A percentile compares a stretch with the other conserved stretches of the same genome.
phyloP scores from a whole-genome alignment of 2,329 filamentous ascomycete species.

The Bipolaris oryzae region DNA sequence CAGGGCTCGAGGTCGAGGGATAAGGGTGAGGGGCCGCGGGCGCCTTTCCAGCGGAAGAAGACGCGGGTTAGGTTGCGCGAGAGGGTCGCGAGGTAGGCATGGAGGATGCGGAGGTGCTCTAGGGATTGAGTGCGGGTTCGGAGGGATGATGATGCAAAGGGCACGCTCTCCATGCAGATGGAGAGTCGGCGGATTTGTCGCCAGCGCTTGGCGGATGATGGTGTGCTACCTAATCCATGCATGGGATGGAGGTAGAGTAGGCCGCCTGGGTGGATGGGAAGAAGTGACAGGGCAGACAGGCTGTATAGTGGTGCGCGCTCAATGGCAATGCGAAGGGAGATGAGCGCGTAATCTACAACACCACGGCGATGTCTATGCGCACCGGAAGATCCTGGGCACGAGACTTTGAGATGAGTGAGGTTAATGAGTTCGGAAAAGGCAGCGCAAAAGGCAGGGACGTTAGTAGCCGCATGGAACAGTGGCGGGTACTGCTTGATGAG shows the following conservation, averaged over 20 bases:
- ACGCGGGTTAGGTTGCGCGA: conserved; percentile 70
- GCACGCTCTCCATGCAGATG: conserved; percentile 72
- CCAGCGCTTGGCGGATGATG: conserved; percentile 75
- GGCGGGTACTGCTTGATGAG: conserved; percentile 87
- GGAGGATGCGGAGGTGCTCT: conserved; percentile 69
- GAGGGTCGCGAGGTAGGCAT: conserved; percentile 78
- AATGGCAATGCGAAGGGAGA: conserved; percentile 82
- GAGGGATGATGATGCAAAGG: conserved; percentile 60
- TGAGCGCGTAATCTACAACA: conserved; percentile 86
- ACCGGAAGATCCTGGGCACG: conserved; percentile 73
- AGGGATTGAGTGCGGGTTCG: conserved; percentile 68
- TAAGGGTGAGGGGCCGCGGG: conserved; percentile 74
- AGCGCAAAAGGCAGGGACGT: conserved; percentile 81
- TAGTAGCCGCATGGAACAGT: conserved; percentile 86
- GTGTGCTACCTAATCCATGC: conserved; percentile 74
- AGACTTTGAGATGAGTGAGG: conserved; percentile 75
- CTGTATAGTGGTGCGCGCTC: conserved; percentile 72
- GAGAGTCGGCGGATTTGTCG: conserved; percentile 75
- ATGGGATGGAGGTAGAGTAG: conserved; percentile 78
- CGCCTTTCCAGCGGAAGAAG: conserved; percentile 77
- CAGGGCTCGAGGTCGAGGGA: conserved; percentile 72
- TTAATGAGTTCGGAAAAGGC: conserved; percentile 72
- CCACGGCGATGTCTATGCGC: conserved; percentile 73
- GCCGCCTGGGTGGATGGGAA: conserved; percentile 74
- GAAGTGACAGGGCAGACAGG: conserved; percentile 73